A percentile compares a stretch with the other conserved stretches of the same genome.
These are phyloP conservation scores for Cyanidium caldarium DNA, from an alignment of 23 red algal genomes.

Conservation along the genomic window DNA sequence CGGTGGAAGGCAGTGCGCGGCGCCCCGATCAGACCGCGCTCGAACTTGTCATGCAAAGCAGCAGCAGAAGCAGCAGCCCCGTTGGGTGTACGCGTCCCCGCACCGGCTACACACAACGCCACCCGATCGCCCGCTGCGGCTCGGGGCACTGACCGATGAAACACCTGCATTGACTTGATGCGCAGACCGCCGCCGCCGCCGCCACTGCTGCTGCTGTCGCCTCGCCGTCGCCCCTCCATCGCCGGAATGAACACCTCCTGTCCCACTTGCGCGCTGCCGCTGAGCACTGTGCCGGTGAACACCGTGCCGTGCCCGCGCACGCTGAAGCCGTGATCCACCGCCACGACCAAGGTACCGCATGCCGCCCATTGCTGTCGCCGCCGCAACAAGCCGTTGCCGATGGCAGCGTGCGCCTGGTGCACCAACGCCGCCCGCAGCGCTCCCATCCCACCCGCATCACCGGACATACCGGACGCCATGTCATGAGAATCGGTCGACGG, in stretches of 20 bases:
- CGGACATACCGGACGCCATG: no score
- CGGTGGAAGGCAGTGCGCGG: background rate
- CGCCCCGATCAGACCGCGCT: background rate
- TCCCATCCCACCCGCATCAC: no score
- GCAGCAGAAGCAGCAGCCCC: background rate
- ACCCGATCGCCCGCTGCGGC: slow-evolving; percentile 3
- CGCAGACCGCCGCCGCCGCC: background rate
- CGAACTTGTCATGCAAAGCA: background rate
- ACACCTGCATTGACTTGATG: slow-evolving; percentile 5
- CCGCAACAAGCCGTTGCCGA: no score
- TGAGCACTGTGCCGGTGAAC: slow-evolving; percentile 14
- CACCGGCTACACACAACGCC: slow-evolving; percentile 2
- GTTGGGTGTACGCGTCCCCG: background rate
- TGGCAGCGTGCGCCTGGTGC: no score
- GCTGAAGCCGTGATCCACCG: slow-evolving; percentile 12
- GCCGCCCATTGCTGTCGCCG: no score
- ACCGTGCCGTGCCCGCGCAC: slow-evolving; percentile 15
- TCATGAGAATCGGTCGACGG: no score
- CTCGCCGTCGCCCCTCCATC: background rate
- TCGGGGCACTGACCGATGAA: background rate
- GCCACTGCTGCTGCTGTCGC: background rate
- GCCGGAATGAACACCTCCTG: background rate
- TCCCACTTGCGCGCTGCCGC: slow-evolving; percentile 1
- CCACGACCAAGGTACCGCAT: no score
- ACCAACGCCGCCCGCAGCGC: no score